Base-by-base conservation (phyloP, 2,329 filamentous ascomycete species). In the Fusarium sterilihyphosum region DNA sequence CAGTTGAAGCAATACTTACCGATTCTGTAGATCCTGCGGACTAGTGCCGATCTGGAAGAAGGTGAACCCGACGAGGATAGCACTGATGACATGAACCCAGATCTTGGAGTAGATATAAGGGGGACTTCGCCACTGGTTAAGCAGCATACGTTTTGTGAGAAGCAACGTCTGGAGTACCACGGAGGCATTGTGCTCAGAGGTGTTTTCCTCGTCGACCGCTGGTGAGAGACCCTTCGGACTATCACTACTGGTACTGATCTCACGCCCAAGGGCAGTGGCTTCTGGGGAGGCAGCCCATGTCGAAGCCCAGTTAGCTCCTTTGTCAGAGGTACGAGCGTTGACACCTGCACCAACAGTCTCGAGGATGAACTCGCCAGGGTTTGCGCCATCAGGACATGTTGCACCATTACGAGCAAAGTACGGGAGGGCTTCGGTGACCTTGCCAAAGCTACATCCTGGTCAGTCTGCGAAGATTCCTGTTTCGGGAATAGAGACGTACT, bases 181-280 rank as follows among this genome's bases (percentile, higher is more conserved):
- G 0, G 37, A 56, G 20, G 52, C 52, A 5, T 56, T 40, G 10
- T 56, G 14, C 5, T 40, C 37, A 5, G 20, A 31, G 2, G 26
- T 17, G 4, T 2, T 29, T 13, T 18, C 52, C 6, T 31, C 37
- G 14, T 13, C 5, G 6, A 13, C 8, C 0, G 0, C 14, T 5
- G 52, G 18, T 4, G 37, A 31, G 12, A 5, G 20, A 7, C 0
- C 16, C 14, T 29, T 38, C 2, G 14, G 11, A 31, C 14, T 13
- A 40, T 31, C 20, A 17, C 14, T 31, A 22, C 20, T n/a, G 5
- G 9, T 17, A n/a, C 13, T 10, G 8, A 56, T 40, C 10, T 56
- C 35, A 7, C 3, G 52, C 10, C 24, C 20, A 9, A 56, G 24
- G 5, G 20, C n/a, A 29, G 24, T 6, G 8, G 52, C 52, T 6